phyloP scores from a whole-genome alignment of 2,329 filamentous ascomycete species.

The Esteya vermicola region DNA sequence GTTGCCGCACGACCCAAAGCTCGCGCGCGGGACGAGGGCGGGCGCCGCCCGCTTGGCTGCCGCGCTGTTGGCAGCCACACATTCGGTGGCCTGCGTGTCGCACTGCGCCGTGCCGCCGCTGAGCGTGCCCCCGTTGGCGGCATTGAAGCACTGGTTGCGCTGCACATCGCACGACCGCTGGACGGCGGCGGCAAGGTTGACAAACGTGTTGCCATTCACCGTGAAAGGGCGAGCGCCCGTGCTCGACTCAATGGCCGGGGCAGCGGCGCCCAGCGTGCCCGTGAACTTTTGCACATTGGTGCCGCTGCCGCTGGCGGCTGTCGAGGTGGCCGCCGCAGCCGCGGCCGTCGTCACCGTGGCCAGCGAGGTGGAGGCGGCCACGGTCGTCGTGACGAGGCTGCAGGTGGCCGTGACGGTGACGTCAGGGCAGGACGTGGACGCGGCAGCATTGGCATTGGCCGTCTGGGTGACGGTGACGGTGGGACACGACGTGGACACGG shows the following conservation, averaged over 20 bases:
- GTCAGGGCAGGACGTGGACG: too few species aligned
- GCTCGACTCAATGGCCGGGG: slow-evolving; percentile 20
- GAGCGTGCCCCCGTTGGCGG: slow-evolving; percentile 20
- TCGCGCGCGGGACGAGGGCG: slow-evolving; percentile 12
- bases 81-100: slow-evolving; percentile 20
- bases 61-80: slow-evolving; percentile 7
- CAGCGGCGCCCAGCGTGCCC: slow-evolving; percentile 23
- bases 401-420: too few species aligned
- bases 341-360: slow-evolving; percentile 8
- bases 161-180: slow-evolving; percentile 29
- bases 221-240: slow-evolving; percentile 19
- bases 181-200: slow-evolving; percentile 23
- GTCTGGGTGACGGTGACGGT: slow-evolving; percentile 5
- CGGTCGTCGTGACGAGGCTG: slow-evolving; percentile 7
- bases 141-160: slow-evolving; percentile 28
- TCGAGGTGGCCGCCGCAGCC: not conserved
- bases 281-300: slow-evolving; percentile 25
- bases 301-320: not conserved
- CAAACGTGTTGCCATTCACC: slow-evolving; percentile 24
- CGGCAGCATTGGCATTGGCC: slow-evolving; percentile 9
- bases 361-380: slow-evolving; percentile 11
- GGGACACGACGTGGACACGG: slow-evolving; percentile 7
- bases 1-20: slow-evolving; percentile 25
- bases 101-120: slow-evolving; percentile 20
- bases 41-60: too few species aligned